phyloP scores from a whole-genome alignment of 306 rosid genomes.

The Albizia julibrissin region DNA sequence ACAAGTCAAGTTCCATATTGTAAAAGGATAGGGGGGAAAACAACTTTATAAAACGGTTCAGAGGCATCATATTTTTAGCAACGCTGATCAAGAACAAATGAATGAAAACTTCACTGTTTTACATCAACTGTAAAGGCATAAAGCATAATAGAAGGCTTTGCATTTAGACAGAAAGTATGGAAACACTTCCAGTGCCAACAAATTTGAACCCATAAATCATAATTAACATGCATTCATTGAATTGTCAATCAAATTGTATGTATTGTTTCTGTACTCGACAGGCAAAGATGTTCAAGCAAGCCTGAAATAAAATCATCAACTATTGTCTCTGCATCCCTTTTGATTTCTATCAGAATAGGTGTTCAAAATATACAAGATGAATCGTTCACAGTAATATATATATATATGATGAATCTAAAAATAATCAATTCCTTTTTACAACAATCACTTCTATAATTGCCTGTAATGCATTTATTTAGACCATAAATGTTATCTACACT shows the following conservation, averaged over 20 bases:
- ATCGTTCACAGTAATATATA: no score
- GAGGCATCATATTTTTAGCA: neutral
- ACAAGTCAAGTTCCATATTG: constrained; percentile 26
- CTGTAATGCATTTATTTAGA: neutral
- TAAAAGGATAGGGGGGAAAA: neutral
- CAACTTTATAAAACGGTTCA: neutral
- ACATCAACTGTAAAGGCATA: neutral
- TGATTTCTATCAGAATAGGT: constrained; percentile 10
- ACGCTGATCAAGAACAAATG: constrained; percentile 10
- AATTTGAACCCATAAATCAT: constrained; percentile 17
- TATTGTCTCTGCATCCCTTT: constrained; percentile 6
- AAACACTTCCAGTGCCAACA: constrained; percentile 3
- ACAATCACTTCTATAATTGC: neutral
- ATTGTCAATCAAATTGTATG: constrained; percentile 15
- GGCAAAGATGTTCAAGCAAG: neutral
- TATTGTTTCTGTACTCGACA: constrained; percentile 4
- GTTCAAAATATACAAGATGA: neutral
- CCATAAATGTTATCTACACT: neutral
- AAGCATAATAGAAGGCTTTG: neutral
- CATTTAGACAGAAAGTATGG: neutral
- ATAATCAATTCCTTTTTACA: constrained; percentile 16
- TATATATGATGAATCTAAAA: neutral
- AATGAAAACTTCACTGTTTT: neutral
- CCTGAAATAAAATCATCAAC: neutral
- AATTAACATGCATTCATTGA: neutral